Conservation (phyloP, 2,329 filamentous ascomycete genomes). For the Fusarium setosum region DNA sequence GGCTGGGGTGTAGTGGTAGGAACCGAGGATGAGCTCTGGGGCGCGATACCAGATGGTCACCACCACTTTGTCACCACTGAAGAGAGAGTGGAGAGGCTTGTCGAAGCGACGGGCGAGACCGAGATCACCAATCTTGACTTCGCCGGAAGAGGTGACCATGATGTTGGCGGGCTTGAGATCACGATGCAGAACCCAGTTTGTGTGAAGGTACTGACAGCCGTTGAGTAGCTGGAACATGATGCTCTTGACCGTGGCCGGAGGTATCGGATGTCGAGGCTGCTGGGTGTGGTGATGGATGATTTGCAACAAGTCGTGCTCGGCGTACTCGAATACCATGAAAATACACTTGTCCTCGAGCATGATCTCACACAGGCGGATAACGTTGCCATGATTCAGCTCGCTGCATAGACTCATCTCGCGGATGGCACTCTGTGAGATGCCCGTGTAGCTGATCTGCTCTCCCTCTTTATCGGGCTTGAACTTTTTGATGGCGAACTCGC, state of each 20-base stretch:
- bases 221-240: conserved; percentile 97
- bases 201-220: conserved; percentile 92
- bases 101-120: conserved; percentile 93
- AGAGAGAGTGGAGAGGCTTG: conserved; percentile 92
- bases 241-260: conserved; percentile 87
- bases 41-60: conserved; percentile 99
- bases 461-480: conserved; percentile 99
- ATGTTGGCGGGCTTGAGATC: conserved; percentile 99
- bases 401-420: conserved; percentile 98
- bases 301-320: conserved; percentile 95
- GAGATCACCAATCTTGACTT: conserved; percentile 94
- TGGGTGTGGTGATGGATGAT: conserved; percentile 99
- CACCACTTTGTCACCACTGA: conserved; percentile 95
- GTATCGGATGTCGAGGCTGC: conserved; percentile 87
- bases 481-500: conserved; percentile 98
- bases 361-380: conserved; percentile 92
- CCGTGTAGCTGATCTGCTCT: conserved; percentile 93
- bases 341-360: conserved; percentile 99
- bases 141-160: conserved; percentile 91
- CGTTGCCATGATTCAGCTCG: conserved; percentile 87
- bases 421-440: conserved; percentile 96
- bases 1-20: conserved; percentile 95
- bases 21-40: conserved; percentile 90
- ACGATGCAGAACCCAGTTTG: conserved; percentile 96
- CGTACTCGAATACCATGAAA: conserved; percentile 99